Evolutionary conservation across 257 asterid genomes (phyloP).

Genomic region (Misopates orontium): DNA sequence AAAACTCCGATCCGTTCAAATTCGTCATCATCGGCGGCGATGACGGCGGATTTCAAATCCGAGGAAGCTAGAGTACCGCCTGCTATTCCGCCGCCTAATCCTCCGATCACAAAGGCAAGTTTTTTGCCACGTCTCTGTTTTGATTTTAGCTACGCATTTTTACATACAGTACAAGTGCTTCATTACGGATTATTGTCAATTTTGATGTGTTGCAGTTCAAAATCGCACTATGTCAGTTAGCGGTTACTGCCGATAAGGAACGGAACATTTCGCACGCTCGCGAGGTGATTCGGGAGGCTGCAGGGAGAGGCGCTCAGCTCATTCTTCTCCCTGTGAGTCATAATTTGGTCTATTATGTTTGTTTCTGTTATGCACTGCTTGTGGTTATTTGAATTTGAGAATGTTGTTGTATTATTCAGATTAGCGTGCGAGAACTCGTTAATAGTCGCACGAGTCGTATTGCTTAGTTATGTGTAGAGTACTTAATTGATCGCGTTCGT

Average conservation of each 20-base stretch:
- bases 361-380: not conserved
- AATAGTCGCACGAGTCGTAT: slow-evolving; percentile 11
- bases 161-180: not conserved
- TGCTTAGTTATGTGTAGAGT: not conserved
- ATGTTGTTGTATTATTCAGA: too few relatives aligned
- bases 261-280: slow-evolving; percentile 69
- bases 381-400: slow-evolving; percentile 2
- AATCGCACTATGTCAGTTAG: slow-evolving; percentile 82
- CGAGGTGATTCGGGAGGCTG: slow-evolving; percentile 61
- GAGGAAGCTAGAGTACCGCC: slow-evolving; percentile 81
- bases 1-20: slow-evolving; percentile 29
- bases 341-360: not conserved
- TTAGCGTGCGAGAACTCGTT: not conserved
- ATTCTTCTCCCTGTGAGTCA: slow-evolving; percentile 73
- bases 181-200: not conserved
- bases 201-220: slow-evolving; percentile 62
- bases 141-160: not conserved
- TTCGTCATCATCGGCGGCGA: slow-evolving; percentile 27
- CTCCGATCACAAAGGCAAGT: slow-evolving; percentile 62
- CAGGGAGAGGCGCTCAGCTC: slow-evolving; percentile 69
- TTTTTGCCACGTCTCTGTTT: not conserved
- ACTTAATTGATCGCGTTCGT: slow-evolving; percentile 15
- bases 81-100: slow-evolving; percentile 52
- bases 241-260: slow-evolving; percentile 65
- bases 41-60: slow-evolving; percentile 51